Percentiles rank a stretch among this genome's conserved stretches.
Conservation (phyloP, 164 flowering plant genomes). For the Aristolochia fimbriata region DNA sequence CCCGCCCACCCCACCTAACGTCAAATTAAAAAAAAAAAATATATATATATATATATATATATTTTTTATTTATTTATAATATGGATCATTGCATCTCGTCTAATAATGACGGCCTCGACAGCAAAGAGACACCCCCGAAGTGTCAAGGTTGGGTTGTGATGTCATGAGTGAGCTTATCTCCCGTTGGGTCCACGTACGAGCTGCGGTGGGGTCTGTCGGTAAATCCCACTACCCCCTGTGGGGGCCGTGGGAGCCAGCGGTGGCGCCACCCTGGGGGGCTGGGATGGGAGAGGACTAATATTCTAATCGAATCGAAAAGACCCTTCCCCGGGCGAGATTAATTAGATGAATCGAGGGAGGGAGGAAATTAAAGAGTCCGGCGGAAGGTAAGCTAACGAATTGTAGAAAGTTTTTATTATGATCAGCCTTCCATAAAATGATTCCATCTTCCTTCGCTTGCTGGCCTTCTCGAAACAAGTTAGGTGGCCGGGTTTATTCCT, state of each 20-base stretch:
- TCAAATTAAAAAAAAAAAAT: neutral
- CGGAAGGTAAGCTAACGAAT: no score
- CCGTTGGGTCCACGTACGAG: neutral
- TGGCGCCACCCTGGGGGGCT: neutral
- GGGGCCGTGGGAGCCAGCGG: neutral
- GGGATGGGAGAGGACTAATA: neutral
- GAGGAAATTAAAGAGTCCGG: no score
- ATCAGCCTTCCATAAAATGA: no score
- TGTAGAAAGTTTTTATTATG: no score
- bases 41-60: neutral
- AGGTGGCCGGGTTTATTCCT: no score
- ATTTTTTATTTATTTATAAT: neutral
- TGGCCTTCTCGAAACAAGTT: no score
- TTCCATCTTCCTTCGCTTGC: no score
- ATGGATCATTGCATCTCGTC: neutral
- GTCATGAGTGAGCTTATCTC: neutral
- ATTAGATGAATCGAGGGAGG: no score
- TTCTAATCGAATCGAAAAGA: neutral
- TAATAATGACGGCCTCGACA: neutral
- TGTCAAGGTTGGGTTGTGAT: neutral
- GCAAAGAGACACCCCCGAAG: neutral
- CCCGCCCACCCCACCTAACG: constrained; percentile 12
- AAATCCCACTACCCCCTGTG: neutral
- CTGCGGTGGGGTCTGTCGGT: neutral
- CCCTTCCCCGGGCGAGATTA: no score